Percentiles rank a stretch among this genome's conserved stretches.
Conservation (phyloP, 768 basidiomycete genomes). For the Leucogyrophana mollusca region DNA sequence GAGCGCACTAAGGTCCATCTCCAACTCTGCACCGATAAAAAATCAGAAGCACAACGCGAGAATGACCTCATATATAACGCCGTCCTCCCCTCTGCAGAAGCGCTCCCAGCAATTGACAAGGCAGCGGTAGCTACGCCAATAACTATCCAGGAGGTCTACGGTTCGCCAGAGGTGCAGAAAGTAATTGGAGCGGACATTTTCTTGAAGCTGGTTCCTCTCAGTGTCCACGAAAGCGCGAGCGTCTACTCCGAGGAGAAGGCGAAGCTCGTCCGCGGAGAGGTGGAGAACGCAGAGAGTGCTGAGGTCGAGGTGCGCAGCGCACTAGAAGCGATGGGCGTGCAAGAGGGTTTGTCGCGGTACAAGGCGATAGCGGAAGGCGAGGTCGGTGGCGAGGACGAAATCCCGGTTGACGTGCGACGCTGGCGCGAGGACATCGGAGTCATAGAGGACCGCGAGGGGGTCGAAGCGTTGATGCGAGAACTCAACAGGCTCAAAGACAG, state of each 20-base stretch:
- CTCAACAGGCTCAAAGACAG: constrained; percentile 56
- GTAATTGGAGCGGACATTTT: constrained; percentile 94
- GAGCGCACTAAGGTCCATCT: constrained; percentile 86
- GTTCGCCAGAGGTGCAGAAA: constrained; percentile 87
- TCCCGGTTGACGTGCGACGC: constrained; percentile 67
- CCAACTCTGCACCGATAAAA: constrained; percentile 72
- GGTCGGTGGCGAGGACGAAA: constrained; percentile 59
- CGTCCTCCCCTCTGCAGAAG: constrained; percentile 74
- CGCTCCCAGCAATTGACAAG: constrained; percentile 82
- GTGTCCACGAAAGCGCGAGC: constrained; percentile 93
- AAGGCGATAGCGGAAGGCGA: constrained; percentile 69
- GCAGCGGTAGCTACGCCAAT: constrained; percentile 78
- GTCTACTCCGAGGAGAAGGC: constrained; percentile 99
- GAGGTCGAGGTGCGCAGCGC: constrained; percentile 79
- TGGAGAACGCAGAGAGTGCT: constrained; percentile 80
- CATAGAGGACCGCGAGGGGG: constrained; percentile 66
- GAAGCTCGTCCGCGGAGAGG: constrained; percentile 85
- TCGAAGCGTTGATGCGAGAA: constrained; percentile 61
- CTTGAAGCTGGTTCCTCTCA: constrained; percentile 80
- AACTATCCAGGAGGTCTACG: constrained; percentile 93
- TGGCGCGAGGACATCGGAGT: constrained; percentile 74
- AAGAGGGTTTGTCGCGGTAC: constrained; percentile 65
- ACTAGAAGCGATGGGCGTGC: constrained; percentile 80
- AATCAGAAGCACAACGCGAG: constrained; percentile 76
- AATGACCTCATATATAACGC: constrained; percentile 99